Conservation (phyloP, 2,329 filamentous ascomycete species). For the Diaporthe ampelina region DNA sequence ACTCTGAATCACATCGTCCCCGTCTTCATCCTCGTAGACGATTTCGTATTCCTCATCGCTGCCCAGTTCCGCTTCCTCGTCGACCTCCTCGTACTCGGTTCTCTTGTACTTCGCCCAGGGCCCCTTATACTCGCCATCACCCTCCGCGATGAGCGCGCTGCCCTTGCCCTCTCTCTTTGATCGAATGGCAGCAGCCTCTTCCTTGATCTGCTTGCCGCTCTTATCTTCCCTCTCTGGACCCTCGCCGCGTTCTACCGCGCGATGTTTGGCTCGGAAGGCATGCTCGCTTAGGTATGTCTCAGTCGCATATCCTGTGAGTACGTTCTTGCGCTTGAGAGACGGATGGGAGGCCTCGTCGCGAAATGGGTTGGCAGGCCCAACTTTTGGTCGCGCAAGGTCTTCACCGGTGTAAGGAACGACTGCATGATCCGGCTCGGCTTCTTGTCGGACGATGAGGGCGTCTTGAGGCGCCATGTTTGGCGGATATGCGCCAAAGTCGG, state of each 20-base stretch:
- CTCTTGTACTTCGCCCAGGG: conserved; percentile 91
- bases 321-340: conserved; percentile 78
- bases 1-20: conserved; percentile 76
- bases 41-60: conserved; percentile 85
- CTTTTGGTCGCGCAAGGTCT: conserved; percentile 74
- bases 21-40: conserved; percentile 80
- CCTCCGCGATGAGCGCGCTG: conserved; percentile 85
- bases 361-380: conserved; percentile 83
- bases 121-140: conserved; percentile 89
- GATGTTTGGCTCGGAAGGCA: conserved; percentile 89
- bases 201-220: conserved; percentile 73
- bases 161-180: conserved; percentile 89
- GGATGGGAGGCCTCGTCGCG: conserved; percentile 66
- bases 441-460: conserved; percentile 71
- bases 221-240: conserved; percentile 70
- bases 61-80: conserved; percentile 79
- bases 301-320: conserved; percentile 87
- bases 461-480: conserved; percentile 76
- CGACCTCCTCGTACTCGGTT: conserved; percentile 80
- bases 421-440: conserved; percentile 69
- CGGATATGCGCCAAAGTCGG: conserved; percentile 74
- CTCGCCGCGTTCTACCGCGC: conserved; percentile 80
- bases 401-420: conserved; percentile 79
- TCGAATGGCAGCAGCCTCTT: conserved; percentile 75
- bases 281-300: conserved; percentile 93